Percentiles rank a stretch among this genome's conserved stretches.
phyloP scores from a whole-genome alignment of 352 stramenopile species.

The Globisporangium carolinianum region DNA sequence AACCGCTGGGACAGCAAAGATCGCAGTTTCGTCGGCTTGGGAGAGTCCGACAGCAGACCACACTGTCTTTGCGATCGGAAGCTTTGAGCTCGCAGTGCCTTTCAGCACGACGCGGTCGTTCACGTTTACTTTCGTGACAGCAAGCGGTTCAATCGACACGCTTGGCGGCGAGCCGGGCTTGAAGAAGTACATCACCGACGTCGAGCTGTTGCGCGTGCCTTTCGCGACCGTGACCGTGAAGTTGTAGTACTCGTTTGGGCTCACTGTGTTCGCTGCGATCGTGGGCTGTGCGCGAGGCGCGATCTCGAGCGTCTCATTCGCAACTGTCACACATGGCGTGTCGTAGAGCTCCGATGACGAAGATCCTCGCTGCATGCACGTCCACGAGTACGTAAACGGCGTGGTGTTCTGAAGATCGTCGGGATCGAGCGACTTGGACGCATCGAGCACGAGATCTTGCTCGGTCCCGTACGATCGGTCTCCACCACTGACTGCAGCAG shows the following conservation, averaged over 20 bases:
- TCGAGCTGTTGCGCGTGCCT: conserved; percentile 23
- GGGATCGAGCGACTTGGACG: conserved; percentile 40
- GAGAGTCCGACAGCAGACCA: conserved; percentile 39
- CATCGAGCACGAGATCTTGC: conserved; percentile 40
- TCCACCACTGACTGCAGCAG: conserved; percentile 28
- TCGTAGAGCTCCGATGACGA: conserved; percentile 14
- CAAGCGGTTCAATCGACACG: conserved; percentile 45
- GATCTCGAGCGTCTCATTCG: conserved; percentile 14
- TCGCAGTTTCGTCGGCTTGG: conserved; percentile 15
- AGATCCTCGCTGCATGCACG: conserved; percentile 19
- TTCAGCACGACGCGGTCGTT: conserved; percentile 54
- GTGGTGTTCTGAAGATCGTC: conserved; percentile 31
- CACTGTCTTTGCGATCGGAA: conserved; percentile 30
- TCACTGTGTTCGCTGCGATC: conserved; percentile 33
- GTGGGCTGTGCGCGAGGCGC: conserved; percentile 22
- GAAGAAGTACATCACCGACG: conserved; percentile 37
- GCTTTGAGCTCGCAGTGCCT: conserved; percentile 34
- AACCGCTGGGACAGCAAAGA: conserved; percentile 37
- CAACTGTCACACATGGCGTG: conserved; percentile 18
- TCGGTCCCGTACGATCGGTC: conserved; percentile 48
- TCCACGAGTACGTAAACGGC: conserved; percentile 35
- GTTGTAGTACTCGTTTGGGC: conserved; percentile 45
- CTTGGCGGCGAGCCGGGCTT: conserved; percentile 39
- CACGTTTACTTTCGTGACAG: conserved; percentile 36
- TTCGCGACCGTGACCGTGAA: conserved; percentile 39